phyloP scores from a whole-genome alignment of 2,329 filamentous ascomycete genomes.

The Aspergillus flavus region DNA sequence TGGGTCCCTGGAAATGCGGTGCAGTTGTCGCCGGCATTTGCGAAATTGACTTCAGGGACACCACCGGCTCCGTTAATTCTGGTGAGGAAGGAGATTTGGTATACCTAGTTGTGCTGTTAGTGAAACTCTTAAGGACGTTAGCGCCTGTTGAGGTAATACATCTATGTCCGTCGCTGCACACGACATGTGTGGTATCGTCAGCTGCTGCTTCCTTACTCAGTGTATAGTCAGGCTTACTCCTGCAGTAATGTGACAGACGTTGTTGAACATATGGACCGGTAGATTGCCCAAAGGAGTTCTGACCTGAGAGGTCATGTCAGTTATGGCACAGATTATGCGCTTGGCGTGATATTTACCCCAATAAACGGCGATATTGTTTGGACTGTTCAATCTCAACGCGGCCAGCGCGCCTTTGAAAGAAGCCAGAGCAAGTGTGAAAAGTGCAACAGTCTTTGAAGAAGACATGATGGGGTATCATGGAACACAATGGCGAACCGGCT shows the following conservation, averaged over 20 bases:
- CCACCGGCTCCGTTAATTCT: conserved; percentile 56
- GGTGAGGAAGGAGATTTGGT: conserved; percentile 66
- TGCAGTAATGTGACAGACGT: conserved; percentile 61
- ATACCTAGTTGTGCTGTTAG: conserved; percentile 48
- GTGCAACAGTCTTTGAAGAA: not conserved
- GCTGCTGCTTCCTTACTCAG: too few relatives aligned
- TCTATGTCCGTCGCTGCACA: conserved; percentile 30
- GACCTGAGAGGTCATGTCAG: conserved; percentile 42
- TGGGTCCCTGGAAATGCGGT: conserved; percentile 58
- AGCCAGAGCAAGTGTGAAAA: not conserved
- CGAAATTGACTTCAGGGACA: conserved; percentile 62
- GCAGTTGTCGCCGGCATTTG: conserved; percentile 64
- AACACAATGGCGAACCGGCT: not conserved
- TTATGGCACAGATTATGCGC: not conserved
- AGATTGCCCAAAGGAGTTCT: conserved; percentile 59
- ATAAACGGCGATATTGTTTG: conserved; percentile 63
- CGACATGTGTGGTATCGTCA: conserved; percentile 10
- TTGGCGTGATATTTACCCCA: conserved; percentile 52
- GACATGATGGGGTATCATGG: not conserved
- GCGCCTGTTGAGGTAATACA: conserved; percentile 11
- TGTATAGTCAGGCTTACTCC: conserved; percentile 47
- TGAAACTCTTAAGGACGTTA: too few relatives aligned
- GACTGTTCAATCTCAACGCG: not conserved
- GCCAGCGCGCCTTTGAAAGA: conserved; percentile 1
- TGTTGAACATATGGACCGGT: conserved; percentile 53